Evolutionary conservation across 441 rosid species (phyloP).

Genomic region (Iberis amara): DNA sequence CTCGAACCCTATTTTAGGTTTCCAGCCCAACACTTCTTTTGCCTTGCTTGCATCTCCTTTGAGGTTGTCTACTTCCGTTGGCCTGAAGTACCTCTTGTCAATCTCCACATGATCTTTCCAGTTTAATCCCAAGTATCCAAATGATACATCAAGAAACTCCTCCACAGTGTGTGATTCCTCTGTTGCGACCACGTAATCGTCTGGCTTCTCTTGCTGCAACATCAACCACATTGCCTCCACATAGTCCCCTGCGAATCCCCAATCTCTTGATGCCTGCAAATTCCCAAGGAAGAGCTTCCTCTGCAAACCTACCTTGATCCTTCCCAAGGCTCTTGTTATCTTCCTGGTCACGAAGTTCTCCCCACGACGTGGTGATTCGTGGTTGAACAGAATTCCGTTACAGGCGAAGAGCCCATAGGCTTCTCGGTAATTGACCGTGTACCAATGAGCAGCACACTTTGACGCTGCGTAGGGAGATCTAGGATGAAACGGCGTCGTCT

Average conservation of each 20-base stretch:
- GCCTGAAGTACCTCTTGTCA: conserved; percentile 50
- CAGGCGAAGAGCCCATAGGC: conserved; percentile 42
- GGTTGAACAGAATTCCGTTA: conserved; percentile 48
- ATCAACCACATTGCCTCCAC: conserved; percentile 64
- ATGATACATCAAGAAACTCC: conserved; percentile 79
- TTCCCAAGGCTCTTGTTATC: conserved; percentile 46
- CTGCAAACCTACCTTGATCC: conserved; percentile 59
- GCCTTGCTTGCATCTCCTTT: conserved; percentile 35
- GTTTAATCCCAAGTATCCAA: conserved; percentile 71
- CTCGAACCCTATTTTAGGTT: conserved; percentile 41
- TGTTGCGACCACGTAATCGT: conserved; percentile 89
- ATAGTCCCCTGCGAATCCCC: conserved; percentile 69
- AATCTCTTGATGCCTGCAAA: conserved; percentile 77
- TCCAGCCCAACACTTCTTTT: conserved; percentile 32
- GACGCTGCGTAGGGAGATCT: conserved; percentile 79
- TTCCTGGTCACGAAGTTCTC: conserved; percentile 54
- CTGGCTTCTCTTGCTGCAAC: conserved; percentile 89
- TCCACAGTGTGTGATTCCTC: conserved; percentile 92
- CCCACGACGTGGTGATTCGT: conserved; percentile 46
- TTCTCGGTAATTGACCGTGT: conserved; percentile 64
- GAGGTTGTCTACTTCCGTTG: conserved; percentile 31
- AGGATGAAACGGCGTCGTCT: conserved; percentile 71
- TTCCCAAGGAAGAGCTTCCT: conserved; percentile 76
- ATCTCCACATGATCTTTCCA: conserved; percentile 88
- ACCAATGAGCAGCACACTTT: conserved; percentile 84